Evolutionary conservation across 495 filamentous ascomycete species (phyloP).

Genomic region (Cladorrhinum samala): DNA sequence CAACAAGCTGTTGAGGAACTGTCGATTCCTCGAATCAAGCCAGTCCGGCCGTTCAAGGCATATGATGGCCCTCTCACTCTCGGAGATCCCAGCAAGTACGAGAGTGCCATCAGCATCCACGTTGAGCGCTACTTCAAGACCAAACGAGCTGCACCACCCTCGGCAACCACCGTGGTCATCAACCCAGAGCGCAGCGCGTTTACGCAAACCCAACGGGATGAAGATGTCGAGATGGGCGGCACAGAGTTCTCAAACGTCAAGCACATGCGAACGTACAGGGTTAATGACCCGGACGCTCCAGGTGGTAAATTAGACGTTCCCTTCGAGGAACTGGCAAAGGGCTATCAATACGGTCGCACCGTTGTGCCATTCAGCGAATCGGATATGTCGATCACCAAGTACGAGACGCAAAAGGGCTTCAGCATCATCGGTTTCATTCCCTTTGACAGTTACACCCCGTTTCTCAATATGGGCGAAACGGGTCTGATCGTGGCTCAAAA

Average conservation of each 20-base stretch:
- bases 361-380: conserved; percentile 81
- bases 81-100: conserved; percentile 67
- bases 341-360: conserved; percentile 90
- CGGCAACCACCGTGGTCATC: conserved; percentile 70
- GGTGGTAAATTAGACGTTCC: conserved; percentile 82
- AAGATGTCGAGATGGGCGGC: conserved; percentile 38
- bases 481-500: conserved; percentile 68
- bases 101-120: conserved; percentile 73
- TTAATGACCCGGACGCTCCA: conserved; percentile 63
- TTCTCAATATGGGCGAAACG: conserved; percentile 73
- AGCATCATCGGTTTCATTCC: conserved; percentile 84
- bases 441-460: conserved; percentile 70
- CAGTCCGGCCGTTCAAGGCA: conserved; percentile 59
- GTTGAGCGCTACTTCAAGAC: conserved; percentile 88
- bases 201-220: conserved; percentile 42
- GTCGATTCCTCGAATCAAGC: conserved; percentile 64
- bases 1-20: conserved; percentile 77
- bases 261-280: conserved; percentile 68
- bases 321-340: conserved; percentile 78
- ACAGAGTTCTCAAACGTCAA: conserved; percentile 58
- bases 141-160: conserved; percentile 62
- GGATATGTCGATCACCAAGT: conserved; percentile 72
- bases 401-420: conserved; percentile 68
- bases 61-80: conserved; percentile 79
- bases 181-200: conserved; percentile 35